phyloP scores from a whole-genome alignment of 352 stramenopile species.

The Pythium diclinum region DNA sequence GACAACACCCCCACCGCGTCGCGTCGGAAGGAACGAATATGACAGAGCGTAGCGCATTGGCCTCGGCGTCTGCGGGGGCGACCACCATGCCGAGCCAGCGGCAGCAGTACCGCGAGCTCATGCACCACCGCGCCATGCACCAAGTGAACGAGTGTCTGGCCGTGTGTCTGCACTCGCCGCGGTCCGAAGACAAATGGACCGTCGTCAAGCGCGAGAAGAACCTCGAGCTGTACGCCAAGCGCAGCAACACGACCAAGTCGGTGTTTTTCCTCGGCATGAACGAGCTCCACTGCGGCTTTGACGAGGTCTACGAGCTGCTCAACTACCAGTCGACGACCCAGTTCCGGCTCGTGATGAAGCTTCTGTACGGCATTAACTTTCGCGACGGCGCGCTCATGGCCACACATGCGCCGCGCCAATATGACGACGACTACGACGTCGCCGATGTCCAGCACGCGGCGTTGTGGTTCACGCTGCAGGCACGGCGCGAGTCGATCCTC shows the following conservation, averaged over 20 bases:
- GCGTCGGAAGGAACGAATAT: not conserved
- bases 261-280: conserved; percentile 60
- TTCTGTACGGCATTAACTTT: conserved; percentile 53
- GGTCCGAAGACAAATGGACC: conserved; percentile 52
- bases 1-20: too few relatives aligned
- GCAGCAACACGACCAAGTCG: conserved; percentile 32
- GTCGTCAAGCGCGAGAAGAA: conserved; percentile 50
- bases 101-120: conserved; percentile 42
- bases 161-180: conserved; percentile 52
- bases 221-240: conserved; percentile 55
- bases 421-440: conserved; percentile 26
- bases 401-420: conserved; percentile 34
- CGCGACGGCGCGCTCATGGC: conserved; percentile 51
- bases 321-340: conserved; percentile 50
- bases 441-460: conserved; percentile 50
- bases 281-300: conserved; percentile 52
- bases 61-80: not conserved
- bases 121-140: conserved; percentile 63
- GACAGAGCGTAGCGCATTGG: not conserved
- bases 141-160: conserved; percentile 57
- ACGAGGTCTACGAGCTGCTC: conserved; percentile 55
- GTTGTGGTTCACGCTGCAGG: conserved; percentile 60
- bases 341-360: conserved; percentile 64
- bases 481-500: conserved; percentile 45
- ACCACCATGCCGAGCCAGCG: conserved; percentile 8